A percentile compares a stretch with the other conserved stretches of the same genome.
Evolutionary conservation across 495 filamentous ascomycete genomes (phyloP).

Genomic region (Aspergillus heteromorphus): DNA sequence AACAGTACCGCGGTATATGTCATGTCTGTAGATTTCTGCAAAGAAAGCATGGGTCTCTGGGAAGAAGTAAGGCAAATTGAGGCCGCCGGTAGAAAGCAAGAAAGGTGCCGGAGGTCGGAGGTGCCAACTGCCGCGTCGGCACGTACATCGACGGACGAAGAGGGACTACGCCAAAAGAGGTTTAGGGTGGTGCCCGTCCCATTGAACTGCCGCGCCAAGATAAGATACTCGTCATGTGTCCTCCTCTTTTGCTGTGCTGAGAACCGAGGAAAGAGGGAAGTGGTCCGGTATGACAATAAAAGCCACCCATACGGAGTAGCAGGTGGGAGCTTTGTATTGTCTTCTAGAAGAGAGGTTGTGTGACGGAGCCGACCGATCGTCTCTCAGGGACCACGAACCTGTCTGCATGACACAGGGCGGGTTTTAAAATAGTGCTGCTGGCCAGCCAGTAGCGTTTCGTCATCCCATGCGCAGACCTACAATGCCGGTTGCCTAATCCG

Average conservation of each 20-base stretch:
- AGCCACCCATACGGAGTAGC: not conserved
- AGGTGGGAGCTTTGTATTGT: not conserved
- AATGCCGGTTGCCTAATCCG: slow-evolving; percentile 6
- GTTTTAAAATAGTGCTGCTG: not conserved
- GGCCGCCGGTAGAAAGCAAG: too few species aligned
- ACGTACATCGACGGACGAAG: not conserved
- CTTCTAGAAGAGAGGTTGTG: not conserved
- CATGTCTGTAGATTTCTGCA: too few species aligned
- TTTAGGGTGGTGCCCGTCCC: too few species aligned
- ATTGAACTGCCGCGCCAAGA: not conserved
- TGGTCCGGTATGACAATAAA: not conserved
- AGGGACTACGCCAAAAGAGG: not conserved
- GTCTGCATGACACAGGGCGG: not conserved
- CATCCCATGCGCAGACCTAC: not conserved
- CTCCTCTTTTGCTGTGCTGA: not conserved
- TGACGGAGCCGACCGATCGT: not conserved
- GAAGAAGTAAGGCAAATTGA: too few species aligned
- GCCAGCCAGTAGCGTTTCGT: not conserved
- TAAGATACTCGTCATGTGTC: not conserved
- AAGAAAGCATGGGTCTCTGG: too few species aligned
- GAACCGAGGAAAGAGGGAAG: not conserved
- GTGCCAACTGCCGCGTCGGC: too few species aligned
- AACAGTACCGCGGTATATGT: too few species aligned
- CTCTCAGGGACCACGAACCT: not conserved
- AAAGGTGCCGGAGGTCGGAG: too few species aligned